Conservation (phyloP, 1,284 basidiomycete species). For the Mycosarcoma maydis region DNA sequence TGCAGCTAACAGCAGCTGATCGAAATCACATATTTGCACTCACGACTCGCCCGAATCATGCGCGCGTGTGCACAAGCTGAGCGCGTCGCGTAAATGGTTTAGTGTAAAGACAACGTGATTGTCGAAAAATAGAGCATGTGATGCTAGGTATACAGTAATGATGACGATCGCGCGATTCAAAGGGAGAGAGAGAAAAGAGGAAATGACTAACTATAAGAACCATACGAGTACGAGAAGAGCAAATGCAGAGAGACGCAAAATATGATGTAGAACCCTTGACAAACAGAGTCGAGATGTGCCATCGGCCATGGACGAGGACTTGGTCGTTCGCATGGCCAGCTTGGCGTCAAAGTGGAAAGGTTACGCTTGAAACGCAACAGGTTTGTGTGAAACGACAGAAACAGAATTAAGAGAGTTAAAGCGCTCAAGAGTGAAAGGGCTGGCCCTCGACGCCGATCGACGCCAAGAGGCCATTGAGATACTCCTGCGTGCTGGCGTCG, state of each 20-base stretch:
- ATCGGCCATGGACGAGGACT: not conserved
- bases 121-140: constrained; percentile 16
- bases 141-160: constrained; percentile 35
- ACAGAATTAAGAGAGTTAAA: not conserved
- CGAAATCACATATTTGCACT: no score
- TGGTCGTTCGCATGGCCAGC: constrained; percentile 2
- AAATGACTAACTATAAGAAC: not conserved
- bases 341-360: not conserved
- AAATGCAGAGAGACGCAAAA: not conserved
- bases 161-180: no score
- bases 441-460: constrained; percentile 49
- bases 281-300: not conserved
- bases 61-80: not conserved
- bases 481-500: constrained; percentile 42
- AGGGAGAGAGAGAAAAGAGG: not conserved
- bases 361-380: no score
- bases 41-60: constrained; percentile 10
- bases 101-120: no score
- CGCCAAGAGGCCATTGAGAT: constrained; percentile 41
- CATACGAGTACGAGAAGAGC: not conserved
- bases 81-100: constrained; percentile 29
- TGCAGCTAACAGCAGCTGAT: no score
- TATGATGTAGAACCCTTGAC: not conserved
- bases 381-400: no score
- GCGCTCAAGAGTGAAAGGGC: constrained; percentile 14